These are phyloP conservation scores for Herpetospermum pedunculosum DNA, from an alignment of 306 rosid species.

Conservation along the genomic window DNA sequence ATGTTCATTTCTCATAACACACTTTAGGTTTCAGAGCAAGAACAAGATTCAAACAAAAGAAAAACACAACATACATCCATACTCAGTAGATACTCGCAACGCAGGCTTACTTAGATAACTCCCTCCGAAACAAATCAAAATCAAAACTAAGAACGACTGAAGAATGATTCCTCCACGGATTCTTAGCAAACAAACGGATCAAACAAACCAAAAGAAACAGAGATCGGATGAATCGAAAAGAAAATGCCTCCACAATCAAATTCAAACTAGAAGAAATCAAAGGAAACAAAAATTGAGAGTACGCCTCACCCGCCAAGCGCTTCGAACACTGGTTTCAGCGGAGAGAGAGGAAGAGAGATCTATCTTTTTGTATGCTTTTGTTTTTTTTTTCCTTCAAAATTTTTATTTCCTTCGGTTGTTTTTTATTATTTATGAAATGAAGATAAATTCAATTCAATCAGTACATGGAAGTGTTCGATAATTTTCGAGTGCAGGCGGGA, in stretches of 20 bases:
- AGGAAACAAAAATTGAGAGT: neutral
- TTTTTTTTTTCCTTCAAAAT: neutral
- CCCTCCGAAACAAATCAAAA: neutral
- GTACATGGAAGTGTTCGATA: neutral
- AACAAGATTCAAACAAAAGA: neutral
- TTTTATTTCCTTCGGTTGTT: neutral
- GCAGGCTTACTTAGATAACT: neutral
- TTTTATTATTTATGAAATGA: neutral
- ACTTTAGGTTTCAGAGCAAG: neutral
- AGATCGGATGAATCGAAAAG: neutral
- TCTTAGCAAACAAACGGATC: slow-evolving; percentile 13
- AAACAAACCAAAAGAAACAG: neutral
- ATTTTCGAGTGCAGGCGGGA: neutral
- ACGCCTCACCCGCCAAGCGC: slow-evolving; percentile 7
- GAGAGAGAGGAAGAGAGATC: slow-evolving; percentile 2
- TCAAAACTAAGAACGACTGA: neutral
- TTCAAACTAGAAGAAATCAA: neutral
- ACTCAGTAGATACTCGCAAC: neutral
- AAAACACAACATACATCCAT: neutral
- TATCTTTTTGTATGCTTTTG: neutral
- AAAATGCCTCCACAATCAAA: neutral
- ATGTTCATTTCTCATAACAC: slow-evolving; percentile 2
- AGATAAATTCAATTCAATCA: neutral
- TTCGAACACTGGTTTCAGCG: slow-evolving; percentile 5
- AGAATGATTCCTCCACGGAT: neutral